Base-by-base conservation (phyloP, 208 protist genomes). In the Acanthamoeba divionensis region DNA sequence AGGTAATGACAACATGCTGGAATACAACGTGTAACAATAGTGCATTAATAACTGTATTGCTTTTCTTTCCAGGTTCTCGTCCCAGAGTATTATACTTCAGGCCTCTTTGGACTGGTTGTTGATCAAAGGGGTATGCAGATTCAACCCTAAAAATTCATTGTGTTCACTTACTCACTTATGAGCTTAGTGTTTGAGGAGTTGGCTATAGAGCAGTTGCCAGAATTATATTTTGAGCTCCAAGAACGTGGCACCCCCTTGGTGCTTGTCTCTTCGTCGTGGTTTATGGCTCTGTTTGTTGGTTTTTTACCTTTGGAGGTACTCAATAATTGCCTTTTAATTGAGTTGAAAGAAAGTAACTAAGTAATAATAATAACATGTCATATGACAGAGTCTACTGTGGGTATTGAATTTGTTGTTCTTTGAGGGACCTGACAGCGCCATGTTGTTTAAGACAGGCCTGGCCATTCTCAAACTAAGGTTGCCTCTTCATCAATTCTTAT, bases 281-380 rank as follows among this genome's bases (percentile, higher is more conserved):
- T 82, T 52, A 82, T 82, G 71, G 71, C 71, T 38, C 71, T 82
- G 31, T 82, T 82, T n/a, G 71, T 82, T 9, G 71, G 71, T 9
- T 82, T 82, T 38, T 52, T 82, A 10, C 48, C 71, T 12, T 57
- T 82, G 18, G 71, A 82, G 71, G 71, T 82, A 38, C 31, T 29
- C 4, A 29, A 29, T 18, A 15, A 36, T 15, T 36, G 36, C 36
- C 36, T 41, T 41, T 41, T 29, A n/a, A 15, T 63, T 24, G 24
- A 57, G 24, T 63, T 63, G 24, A 29, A 63, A 63, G 55, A 63
- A 24, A 63, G n/a, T 57, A 57, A n/a, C 52, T 63, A 63, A 63
- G 52, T 63, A 29, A 29, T 63, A 63, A 63, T 41, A 41, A 63
- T 63, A 31, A 63, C 5, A 24, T 57, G 52, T 18, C 52, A 57